Evolutionary conservation across 345 rosid genomes (phyloP).

Genomic region (Euphorbia tirucalli): DNA sequence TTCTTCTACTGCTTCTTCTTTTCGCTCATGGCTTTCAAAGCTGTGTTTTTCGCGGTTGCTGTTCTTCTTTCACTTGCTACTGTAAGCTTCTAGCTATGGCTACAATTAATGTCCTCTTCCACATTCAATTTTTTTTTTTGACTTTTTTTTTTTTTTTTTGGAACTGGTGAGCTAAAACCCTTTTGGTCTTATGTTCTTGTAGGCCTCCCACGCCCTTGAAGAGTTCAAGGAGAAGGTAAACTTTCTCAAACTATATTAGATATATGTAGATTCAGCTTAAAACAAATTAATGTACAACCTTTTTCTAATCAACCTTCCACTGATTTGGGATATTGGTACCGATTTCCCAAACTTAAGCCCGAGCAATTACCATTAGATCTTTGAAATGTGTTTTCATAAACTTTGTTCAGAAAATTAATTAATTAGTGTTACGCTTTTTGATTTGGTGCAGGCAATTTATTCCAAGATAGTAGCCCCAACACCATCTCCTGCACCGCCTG

Average conservation of each 20-base stretch:
- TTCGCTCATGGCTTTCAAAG: slow-evolving; percentile 37
- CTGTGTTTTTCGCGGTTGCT: slow-evolving; percentile 26
- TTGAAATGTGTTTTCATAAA: not conserved
- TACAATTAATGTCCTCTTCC: not conserved
- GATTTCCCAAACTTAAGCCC: no score
- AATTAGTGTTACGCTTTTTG: not conserved
- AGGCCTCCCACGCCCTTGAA: slow-evolving; percentile 30
- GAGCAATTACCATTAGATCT: not conserved
- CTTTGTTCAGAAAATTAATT: not conserved
- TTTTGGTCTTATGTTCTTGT: not conserved
- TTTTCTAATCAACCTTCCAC: no score
- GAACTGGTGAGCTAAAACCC: not conserved
- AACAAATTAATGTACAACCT: no score
- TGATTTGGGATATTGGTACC: not conserved
- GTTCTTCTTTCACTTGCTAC: slow-evolving; percentile 31
- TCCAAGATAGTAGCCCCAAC: slow-evolving; percentile 14
- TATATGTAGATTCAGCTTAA: not conserved
- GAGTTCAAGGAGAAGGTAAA: slow-evolving; percentile 27
- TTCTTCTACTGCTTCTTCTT: not conserved
- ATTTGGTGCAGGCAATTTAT: slow-evolving; percentile 13
- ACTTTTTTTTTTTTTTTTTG: no score
- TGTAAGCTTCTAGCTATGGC: slow-evolving; percentile 24
- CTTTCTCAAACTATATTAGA: not conserved
- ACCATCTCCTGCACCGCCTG: slow-evolving; percentile 11
- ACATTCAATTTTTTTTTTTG: not conserved